Conservation (phyloP, 306 rosid species). For the Oemleria cerasiformis region DNA sequence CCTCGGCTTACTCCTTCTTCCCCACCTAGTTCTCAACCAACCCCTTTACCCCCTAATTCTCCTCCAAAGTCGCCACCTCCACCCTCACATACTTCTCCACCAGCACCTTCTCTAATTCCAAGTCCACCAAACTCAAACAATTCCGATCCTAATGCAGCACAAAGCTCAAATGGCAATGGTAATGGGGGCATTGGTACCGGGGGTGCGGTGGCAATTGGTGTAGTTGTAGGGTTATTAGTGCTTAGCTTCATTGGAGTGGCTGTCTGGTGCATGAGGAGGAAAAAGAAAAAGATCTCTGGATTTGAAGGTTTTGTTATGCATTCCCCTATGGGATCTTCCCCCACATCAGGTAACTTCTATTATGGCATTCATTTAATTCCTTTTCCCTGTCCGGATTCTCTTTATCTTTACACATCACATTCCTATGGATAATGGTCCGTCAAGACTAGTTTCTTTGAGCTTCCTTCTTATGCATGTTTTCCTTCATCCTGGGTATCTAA, state of each 20-base stretch:
- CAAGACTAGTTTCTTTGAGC: too few species aligned
- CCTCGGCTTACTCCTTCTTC: constrained; percentile 24
- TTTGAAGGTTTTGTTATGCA: constrained; percentile 63
- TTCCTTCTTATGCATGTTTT: too few species aligned
- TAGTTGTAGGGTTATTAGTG: constrained; percentile 42
- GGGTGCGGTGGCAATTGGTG: constrained; percentile 47
- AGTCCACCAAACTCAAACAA: constrained; percentile 23
- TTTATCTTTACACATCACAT: background rate
- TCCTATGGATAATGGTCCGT: background rate
- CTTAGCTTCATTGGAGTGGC: constrained; percentile 57
- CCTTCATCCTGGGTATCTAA: too few species aligned
- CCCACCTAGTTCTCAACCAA: constrained; percentile 39
- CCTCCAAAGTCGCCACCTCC: constrained; percentile 39
- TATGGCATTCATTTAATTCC: background rate
- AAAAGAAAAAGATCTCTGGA: constrained; percentile 42
- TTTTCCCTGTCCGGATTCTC: background rate
- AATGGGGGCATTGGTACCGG: constrained; percentile 50
- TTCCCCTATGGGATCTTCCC: constrained; percentile 44
- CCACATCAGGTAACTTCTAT: constrained; percentile 57
- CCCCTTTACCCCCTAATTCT: constrained; percentile 41
- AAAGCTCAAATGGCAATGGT: constrained; percentile 29
- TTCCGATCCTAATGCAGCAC: constrained; percentile 26
- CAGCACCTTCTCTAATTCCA: constrained; percentile 26
- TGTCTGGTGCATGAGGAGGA: constrained; percentile 63
- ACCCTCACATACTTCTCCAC: constrained; percentile 24